Evolutionary conservation across 768 basidiomycete species (phyloP), one percentile per base, ranked within the genome.

Genomic region (Suillus discolor): DNA sequence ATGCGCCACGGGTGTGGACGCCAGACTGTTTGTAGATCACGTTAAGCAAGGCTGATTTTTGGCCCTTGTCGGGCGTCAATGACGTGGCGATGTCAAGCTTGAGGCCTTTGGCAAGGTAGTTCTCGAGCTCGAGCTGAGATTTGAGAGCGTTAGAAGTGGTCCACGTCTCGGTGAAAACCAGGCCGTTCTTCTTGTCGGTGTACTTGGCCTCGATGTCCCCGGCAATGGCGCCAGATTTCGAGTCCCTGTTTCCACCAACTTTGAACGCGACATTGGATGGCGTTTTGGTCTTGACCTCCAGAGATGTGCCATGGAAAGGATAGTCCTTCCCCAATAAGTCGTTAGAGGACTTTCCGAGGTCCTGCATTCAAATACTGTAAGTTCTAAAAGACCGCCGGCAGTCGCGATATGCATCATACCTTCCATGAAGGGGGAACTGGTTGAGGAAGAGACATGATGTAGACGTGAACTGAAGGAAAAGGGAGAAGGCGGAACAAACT

Each of bases 401-500:
- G 3, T 31, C 41, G n/a, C 15, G 18, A 63, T 18, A 51, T 53
- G 41, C 6, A 38, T 77, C 79, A 42, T 70, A 91, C 95, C 89
- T 96, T 96, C 95, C 95, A 97, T 75, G 93, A 95, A 65, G 95
- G 96, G 78, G 95, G 96, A 72, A 97, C 96, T 68, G 96, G 94
- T 75, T 97, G 96, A 78, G 96, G 93, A 73, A 94, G 85, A 78
- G 93, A 92, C 93, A 94, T 95, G 63, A 31, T 80, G 75, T 79
- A 72, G 76, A 70, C 70, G 77, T 75, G 75, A 73, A 71, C 66
- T 63, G 67, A 53, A 53, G 61, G 64, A 61, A 65, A 66, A 54
- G 54, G 62, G 28, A 36, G 54, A 62, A 54, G 59, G 66, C 41
- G 49, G 55, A 53, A 34, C 45, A 51, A 53, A 34, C 45, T 41